Conservation (phyloP, 1,139 yeast species). For the Arxiozyma slooffiae region DNA sequence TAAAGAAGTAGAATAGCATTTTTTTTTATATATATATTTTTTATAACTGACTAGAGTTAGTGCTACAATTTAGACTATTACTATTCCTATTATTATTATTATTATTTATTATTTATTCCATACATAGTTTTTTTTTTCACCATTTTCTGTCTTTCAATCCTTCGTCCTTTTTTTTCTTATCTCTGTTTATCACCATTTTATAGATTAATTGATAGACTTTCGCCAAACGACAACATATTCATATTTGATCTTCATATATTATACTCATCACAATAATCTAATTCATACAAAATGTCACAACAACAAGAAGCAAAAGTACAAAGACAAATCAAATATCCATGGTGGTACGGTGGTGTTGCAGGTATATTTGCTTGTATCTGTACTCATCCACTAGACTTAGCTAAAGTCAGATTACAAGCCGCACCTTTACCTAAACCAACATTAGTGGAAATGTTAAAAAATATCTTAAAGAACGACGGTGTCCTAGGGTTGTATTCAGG, state of each 20-base stretch:
- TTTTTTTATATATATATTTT: too few relatives aligned
- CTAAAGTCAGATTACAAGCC: constrained; percentile 67
- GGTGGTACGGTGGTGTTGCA: constrained; percentile 60
- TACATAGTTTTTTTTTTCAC: neutral
- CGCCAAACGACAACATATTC: neutral
- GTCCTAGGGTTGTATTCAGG: constrained; percentile 65
- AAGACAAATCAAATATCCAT: constrained; percentile 31
- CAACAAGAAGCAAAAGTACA: neutral
- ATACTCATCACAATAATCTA: neutral
- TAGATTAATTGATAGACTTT: neutral
- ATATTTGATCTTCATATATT: neutral
- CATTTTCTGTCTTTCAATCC: neutral
- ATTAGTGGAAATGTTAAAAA: constrained; percentile 49
- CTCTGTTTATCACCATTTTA: neutral
- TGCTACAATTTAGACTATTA: neutral
- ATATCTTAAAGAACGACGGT: constrained; percentile 58
- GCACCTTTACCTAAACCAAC: constrained; percentile 56
- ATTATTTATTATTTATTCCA: neutral
- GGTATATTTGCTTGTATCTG: constrained; percentile 51
- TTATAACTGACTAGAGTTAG: neutral
- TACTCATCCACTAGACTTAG: constrained; percentile 79
- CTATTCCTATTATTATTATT: neutral
- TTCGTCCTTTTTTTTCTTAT: neutral
- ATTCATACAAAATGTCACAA: neutral
- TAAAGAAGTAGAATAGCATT: neutral